Conservation (phyloP, 441 rosid genomes). For the Metrosideros polymorpha region DNA sequence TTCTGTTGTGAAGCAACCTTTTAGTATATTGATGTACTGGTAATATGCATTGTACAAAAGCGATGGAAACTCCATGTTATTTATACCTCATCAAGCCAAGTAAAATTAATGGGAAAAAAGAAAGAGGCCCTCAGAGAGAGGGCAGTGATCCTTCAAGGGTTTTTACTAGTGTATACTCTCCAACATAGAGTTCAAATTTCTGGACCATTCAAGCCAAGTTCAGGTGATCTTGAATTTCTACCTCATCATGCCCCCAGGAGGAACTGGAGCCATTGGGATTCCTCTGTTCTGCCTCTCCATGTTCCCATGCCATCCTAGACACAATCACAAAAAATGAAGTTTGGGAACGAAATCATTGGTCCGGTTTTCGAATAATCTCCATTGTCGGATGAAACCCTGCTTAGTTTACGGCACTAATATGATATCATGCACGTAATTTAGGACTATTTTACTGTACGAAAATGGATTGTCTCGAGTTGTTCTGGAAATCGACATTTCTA, state of each 20-base stretch:
- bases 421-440: background rate
- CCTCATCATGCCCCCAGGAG: conserved; percentile 1
- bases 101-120: background rate
- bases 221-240: background rate
- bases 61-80: background rate
- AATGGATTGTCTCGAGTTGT: background rate
- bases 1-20: background rate
- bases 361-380: background rate
- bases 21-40: background rate
- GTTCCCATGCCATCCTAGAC: conserved; percentile 75
- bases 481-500: background rate
- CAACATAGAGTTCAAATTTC: background rate
- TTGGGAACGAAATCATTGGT: background rate
- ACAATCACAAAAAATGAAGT: background rate
- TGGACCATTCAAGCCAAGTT: background rate
- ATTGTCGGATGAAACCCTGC: background rate
- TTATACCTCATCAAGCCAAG: background rate
- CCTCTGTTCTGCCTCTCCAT: conserved; percentile 42
- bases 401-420: background rate
- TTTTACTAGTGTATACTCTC: background rate
- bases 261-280: conserved; percentile 27
- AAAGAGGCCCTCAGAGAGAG: background rate
- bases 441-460: background rate
- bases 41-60: background rate
- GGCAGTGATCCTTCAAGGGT: background rate